Evolutionary conservation across 176 grass and related monocot species (phyloP).

Genomic region (Typha latifolia): DNA sequence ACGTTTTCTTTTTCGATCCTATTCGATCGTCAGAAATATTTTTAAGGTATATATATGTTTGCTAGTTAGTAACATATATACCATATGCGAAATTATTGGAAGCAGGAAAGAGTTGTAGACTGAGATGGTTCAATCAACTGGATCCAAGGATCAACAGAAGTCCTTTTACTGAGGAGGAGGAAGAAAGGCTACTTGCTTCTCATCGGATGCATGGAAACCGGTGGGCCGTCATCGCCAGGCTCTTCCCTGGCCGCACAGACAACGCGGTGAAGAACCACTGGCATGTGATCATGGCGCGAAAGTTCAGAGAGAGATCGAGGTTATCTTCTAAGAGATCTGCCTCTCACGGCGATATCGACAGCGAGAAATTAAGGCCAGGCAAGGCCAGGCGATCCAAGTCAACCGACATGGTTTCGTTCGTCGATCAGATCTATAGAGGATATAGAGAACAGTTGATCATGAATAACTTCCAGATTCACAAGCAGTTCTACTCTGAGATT

Average conservation of each 20-base stretch:
- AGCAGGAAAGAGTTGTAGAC: constrained; percentile 89
- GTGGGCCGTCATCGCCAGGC: constrained; percentile 81
- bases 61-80: neutral
- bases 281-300: constrained; percentile 94
- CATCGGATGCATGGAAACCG: constrained; percentile 77
- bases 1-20: too few relatives aligned
- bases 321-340: neutral
- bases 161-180: constrained; percentile 84
- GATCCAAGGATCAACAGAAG: constrained; percentile 82
- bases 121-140: constrained; percentile 97
- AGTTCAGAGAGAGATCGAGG: constrained; percentile 46
- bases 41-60: too few relatives aligned
- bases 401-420: neutral
- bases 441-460: too few relatives aligned
- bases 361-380: neutral
- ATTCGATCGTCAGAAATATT: too few relatives aligned
- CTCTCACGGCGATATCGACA: neutral
- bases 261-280: constrained; percentile 99
- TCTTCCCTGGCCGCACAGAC: constrained; percentile 93
- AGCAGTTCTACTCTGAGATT: neutral
- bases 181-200: constrained; percentile 64
- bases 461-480: neutral
- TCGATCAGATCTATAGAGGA: neutral
- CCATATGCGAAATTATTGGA: neutral
- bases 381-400: neutral